These are phyloP conservation scores for Diplocarpon rosae DNA, from an alignment of 2,329 filamentous ascomycete genomes.

Conservation along the genomic window DNA sequence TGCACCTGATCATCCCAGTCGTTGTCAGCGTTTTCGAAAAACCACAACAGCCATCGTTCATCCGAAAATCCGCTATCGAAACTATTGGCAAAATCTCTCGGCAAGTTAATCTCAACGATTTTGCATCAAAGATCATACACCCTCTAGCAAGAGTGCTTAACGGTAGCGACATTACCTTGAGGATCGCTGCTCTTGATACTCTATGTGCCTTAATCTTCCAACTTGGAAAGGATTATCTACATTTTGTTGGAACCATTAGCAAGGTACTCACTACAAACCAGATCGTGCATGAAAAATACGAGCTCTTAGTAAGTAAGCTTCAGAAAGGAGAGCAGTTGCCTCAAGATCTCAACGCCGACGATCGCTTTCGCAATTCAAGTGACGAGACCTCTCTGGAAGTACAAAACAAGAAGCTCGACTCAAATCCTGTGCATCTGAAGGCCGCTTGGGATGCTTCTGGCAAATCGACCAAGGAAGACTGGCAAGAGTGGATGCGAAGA, in stretches of 20 bases:
- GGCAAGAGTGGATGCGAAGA: conserved; percentile 96
- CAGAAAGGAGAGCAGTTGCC: conserved; percentile 93
- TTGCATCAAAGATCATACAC: conserved; percentile 91
- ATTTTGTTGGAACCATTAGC: conserved; percentile 88
- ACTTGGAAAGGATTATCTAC: conserved; percentile 85
- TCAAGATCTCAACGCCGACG: conserved; percentile 82
- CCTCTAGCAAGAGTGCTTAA: conserved; percentile 76
- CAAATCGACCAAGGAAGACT: conserved; percentile 96
- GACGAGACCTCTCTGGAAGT: conserved; percentile 80
- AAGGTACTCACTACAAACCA: conserved; percentile 72
- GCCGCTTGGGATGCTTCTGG: conserved; percentile 94
- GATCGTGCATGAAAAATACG: conserved; percentile 83
- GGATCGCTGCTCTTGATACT: conserved; percentile 80
- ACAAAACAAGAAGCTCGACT: conserved; percentile 84
- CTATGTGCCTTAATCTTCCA: conserved; percentile 93
- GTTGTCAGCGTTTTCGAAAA: conserved; percentile 93
- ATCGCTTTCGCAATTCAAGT: conserved; percentile 63
- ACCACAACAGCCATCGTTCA: conserved; percentile 63
- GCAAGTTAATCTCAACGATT: conserved; percentile 95
- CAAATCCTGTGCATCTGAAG: conserved; percentile 96
- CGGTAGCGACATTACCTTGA: conserved; percentile 59
- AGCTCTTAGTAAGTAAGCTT: conserved; percentile 81
- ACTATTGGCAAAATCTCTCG: conserved; percentile 88
- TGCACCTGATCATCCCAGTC: conserved; percentile 95
- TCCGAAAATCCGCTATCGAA: conserved; percentile 85